Base-by-base conservation (phyloP, 305 asterid species). In the Galium porrigens region DNA sequence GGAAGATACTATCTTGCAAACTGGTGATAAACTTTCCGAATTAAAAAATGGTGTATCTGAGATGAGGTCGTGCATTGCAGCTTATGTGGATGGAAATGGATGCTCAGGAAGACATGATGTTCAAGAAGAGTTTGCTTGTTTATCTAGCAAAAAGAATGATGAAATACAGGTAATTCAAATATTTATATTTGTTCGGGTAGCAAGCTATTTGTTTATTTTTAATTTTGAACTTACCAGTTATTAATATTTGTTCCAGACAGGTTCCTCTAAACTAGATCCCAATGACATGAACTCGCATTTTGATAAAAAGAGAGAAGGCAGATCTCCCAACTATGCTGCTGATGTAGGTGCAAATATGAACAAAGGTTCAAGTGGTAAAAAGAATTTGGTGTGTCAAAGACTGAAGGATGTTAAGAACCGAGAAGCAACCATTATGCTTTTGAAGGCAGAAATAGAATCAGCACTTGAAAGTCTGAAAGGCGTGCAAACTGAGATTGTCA, bases 371-470 rank as follows among this genome's bases (percentile, higher is more conserved):
- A 60, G 44, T 37, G 49, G 58, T 63, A 71, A 56, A 67, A 72
- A 68, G 46, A 68, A 39, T 62, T 66, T 63, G 73, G 64, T 18
- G 15, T 15, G 76, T 76, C 78, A 56, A 74, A 66, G 72, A 62
- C 69, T 64, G 73, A 72, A 70, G 72, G 78, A 75, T 72, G 75
- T 66, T 65, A 76, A 74, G 42, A 74, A 70, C 54, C 78, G 82
- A 76, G 86, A 91, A 58, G 72, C 79, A 65, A 78, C 86, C 52
- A 78, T 84, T 72, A 44, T 70, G 76, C 90, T 80, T 69, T 77
- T 91, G 70, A 85, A 79, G 80, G 83, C 79, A 72, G 98, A 88
- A 83, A 74, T 85, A 44, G 90, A 84, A 78, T 77, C 75, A 71
- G 88, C 95, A 62, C 84, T 86, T 56, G 74, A 73, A 70, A 80